Conservation (phyloP, 164 flowering plant species). For the Magnolia sinica region DNA sequence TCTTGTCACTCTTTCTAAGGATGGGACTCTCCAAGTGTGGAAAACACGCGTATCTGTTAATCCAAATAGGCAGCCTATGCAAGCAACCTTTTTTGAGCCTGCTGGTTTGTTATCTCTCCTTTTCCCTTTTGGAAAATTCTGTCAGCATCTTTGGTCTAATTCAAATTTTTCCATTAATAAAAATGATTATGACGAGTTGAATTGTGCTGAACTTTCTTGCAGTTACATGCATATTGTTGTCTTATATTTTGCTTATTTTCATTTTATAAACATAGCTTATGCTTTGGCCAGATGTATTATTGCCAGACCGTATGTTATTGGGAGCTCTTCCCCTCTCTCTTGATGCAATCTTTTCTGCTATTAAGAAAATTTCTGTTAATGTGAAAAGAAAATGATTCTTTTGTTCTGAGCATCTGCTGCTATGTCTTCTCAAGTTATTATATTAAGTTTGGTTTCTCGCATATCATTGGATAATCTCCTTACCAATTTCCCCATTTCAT, state of each 20-base stretch:
- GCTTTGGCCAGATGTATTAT: background rate
- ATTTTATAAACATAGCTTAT: background rate
- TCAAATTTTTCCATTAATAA: background rate
- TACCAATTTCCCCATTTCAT: background rate
- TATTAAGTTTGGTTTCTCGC: background rate
- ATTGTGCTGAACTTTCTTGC: background rate
- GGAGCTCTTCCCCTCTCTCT: background rate
- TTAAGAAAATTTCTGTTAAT: too few relatives aligned
- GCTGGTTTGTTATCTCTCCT: constrained; percentile 59
- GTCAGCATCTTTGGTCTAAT: background rate
- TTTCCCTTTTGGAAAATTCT: background rate
- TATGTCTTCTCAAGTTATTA: too few relatives aligned
- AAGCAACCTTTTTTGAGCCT: constrained; percentile 91
- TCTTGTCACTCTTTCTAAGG: constrained; percentile 84
- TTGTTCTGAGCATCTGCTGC: background rate
- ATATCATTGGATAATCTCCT: background rate
- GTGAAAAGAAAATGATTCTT: background rate
- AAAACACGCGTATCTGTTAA: constrained; percentile 71
- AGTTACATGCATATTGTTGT: background rate
- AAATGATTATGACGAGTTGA: background rate
- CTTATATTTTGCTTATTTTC: background rate
- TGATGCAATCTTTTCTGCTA: background rate
- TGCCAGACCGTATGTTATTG: too few relatives aligned
- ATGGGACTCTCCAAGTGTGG: constrained; percentile 95
- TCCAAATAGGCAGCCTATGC: constrained; percentile 84